phyloP scores from a whole-genome alignment of 441 rosid genomes.

The Erodium texanum region DNA sequence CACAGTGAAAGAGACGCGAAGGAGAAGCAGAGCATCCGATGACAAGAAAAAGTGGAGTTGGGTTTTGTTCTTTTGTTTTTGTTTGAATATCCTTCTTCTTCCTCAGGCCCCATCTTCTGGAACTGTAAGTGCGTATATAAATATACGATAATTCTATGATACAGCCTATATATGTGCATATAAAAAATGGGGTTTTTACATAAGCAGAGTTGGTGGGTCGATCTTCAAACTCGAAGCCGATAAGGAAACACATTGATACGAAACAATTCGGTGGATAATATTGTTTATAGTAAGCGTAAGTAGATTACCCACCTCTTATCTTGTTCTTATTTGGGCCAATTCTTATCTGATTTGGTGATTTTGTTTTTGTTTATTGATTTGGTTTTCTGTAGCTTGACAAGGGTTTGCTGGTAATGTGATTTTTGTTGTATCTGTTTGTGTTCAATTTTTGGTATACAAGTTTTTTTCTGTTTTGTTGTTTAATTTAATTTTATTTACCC shows the following conservation, averaged over 20 bases:
- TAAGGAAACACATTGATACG: slow-evolving; percentile 4
- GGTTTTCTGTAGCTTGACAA: not conserved
- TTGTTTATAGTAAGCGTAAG: slow-evolving; percentile 35
- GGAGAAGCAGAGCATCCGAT: slow-evolving; percentile 34
- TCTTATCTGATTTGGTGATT: not conserved
- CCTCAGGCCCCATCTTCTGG: slow-evolving; percentile 13
- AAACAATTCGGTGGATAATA: slow-evolving; percentile 11
- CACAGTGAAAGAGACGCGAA: slow-evolving; percentile 19
- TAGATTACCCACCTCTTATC: slow-evolving; percentile 13
- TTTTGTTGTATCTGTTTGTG: not conserved
- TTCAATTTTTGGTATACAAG: not conserved
- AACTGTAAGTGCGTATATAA: not conserved
- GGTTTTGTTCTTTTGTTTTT: slow-evolving; percentile 2
- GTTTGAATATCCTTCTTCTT: slow-evolving; percentile 17
- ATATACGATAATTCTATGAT: not conserved
- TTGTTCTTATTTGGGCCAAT: not conserved
- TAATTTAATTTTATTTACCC: not conserved
- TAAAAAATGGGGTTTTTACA: slow-evolving; percentile 19
- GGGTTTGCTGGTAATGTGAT: not conserved
- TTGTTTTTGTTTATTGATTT: not conserved
- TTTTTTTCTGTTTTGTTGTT: slow-evolving; percentile 5
- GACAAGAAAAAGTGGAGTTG: slow-evolving; percentile 13
- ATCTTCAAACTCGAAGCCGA: slow-evolving; percentile 45
- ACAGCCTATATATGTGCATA: slow-evolving; percentile 1
- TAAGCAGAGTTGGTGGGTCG: slow-evolving; percentile 30